Evolutionary conservation across 1,139 yeast species (phyloP).

Genomic region (Nakaseomyces glabratus): DNA sequence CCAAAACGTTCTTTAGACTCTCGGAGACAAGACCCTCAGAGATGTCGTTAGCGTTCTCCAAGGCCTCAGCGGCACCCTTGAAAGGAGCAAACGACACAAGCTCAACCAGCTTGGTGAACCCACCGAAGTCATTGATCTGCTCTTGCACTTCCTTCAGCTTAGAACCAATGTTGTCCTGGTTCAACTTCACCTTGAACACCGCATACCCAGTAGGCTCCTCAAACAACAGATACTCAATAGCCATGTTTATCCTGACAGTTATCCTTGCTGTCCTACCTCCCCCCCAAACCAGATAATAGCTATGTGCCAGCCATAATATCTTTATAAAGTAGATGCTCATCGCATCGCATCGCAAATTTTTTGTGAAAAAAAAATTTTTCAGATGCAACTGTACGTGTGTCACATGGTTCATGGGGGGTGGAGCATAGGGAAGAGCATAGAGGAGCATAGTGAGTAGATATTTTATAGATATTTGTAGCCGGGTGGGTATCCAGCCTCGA

Average conservation of each 20-base stretch:
- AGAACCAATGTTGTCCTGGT: constrained; percentile 90
- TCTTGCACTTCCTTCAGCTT: constrained; percentile 91
- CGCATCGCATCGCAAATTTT: constrained; percentile 15
- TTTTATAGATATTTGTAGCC: too few species aligned
- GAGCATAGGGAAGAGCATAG: too few species aligned
- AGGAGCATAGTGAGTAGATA: too few species aligned
- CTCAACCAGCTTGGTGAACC: constrained; percentile 88
- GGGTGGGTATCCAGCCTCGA: too few species aligned
- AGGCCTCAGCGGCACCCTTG: constrained; percentile 98
- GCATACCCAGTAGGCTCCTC: constrained; percentile 99
- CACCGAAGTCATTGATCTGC: constrained; percentile 76
- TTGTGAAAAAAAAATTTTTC: constrained; percentile 10
- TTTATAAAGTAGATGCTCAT: too few species aligned
- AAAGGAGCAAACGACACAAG: constrained; percentile 95
- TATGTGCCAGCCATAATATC: too few species aligned
- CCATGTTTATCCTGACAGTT: constrained; percentile 29
- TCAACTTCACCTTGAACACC: constrained; percentile 84
- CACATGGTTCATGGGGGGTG: too few species aligned
- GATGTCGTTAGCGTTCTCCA: constrained; percentile 95
- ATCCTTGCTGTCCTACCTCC: too few species aligned
- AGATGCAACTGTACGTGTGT: too few species aligned
- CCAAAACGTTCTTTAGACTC: constrained; percentile 79
- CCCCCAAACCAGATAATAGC: too few species aligned
- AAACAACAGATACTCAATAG: constrained; percentile 83
- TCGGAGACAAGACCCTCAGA: constrained; percentile 96